A percentile compares a stretch with the other conserved stretches of the same genome.
phyloP scores from a whole-genome alignment of 2,329 filamentous ascomycete genomes.

The Ceratocystis lukuohia region DNA sequence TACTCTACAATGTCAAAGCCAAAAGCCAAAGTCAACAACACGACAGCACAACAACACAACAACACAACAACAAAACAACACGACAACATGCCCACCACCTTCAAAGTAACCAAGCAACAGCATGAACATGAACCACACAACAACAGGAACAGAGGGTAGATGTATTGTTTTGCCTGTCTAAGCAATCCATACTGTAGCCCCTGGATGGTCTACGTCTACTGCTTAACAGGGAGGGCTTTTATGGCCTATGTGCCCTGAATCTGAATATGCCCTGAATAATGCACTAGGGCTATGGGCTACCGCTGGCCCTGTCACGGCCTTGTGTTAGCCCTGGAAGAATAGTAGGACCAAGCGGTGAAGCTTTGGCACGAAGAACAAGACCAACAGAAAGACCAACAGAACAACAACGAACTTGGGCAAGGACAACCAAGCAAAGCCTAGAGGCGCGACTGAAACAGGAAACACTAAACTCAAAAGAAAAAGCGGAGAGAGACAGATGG shows the following conservation, averaged over 20 bases:
- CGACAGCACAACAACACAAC: neutral
- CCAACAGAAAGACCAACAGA: neutral
- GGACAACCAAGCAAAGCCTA: neutral
- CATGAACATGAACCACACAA: neutral
- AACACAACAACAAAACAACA: neutral
- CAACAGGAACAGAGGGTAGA: neutral
- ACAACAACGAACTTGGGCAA: neutral
- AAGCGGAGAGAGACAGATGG: neutral
- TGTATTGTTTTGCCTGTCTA: too few species aligned
- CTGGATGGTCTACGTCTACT: neutral
- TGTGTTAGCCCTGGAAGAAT: neutral
- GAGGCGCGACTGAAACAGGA: conserved; percentile 3
- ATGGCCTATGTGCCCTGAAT: neutral
- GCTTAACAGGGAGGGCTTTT: neutral
- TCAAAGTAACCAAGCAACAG: conserved; percentile 9
- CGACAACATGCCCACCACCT: neutral
- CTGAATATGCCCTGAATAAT: neutral
- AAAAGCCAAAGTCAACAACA: conserved; percentile 10
- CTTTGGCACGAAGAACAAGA: neutral
- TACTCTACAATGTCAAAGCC: neutral
- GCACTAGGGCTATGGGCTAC: neutral
- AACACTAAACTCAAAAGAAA: neutral
- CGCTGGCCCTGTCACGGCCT: neutral
- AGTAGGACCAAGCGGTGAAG: conserved; percentile 7
- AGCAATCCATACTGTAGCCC: neutral